Conservation (phyloP, 2,329 filamentous ascomycete species). For the Ceratocystis alfenasii region DNA sequence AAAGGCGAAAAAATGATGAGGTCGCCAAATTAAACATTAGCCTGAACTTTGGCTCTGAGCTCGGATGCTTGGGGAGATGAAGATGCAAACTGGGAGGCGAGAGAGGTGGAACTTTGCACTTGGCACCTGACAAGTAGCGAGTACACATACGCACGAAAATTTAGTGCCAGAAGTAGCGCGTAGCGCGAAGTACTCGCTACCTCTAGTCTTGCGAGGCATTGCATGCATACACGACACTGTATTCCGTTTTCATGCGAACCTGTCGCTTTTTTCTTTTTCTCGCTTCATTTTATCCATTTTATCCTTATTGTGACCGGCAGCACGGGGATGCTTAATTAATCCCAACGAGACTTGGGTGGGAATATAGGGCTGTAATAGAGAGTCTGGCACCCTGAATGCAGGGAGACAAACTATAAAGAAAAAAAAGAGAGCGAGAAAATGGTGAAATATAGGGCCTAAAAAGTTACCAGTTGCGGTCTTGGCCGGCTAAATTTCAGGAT, state of each 20-base stretch:
- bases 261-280: background rate
- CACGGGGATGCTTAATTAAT: background rate
- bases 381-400: background rate
- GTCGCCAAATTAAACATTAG: conserved; percentile 10
- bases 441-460: background rate
- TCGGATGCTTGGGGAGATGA: background rate
- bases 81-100: background rate
- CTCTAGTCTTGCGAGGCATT: background rate
- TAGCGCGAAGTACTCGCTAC: background rate
- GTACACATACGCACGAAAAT: background rate
- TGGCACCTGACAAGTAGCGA: background rate
- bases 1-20: conserved; percentile 7
- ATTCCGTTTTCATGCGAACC: background rate
- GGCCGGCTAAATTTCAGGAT: background rate
- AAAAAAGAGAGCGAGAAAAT: background rate
- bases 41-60: conserved; percentile 3
- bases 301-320: background rate
- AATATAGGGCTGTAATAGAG: conserved; percentile 9
- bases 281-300: too few species aligned
- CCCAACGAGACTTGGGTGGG: too few species aligned
- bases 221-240: background rate
- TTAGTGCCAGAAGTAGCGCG: background rate
- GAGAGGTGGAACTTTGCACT: background rate
- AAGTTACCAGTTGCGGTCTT: background rate
- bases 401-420: background rate